Evolutionary conservation across 2,329 filamentous ascomycete species (phyloP).

Genomic region (Pseudogymnoascus sp.): DNA sequence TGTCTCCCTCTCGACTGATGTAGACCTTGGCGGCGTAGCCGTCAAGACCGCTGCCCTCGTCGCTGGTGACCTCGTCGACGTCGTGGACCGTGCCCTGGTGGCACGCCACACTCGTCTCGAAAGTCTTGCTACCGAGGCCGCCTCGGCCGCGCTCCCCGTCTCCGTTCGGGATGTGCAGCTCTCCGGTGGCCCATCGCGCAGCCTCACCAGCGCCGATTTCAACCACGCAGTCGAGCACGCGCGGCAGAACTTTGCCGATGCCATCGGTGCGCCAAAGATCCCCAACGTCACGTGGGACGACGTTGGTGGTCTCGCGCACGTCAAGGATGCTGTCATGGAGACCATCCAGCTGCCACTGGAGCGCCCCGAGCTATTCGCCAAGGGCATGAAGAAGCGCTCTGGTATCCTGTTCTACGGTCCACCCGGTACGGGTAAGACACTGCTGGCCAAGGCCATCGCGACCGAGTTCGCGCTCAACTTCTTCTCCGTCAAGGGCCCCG

Average conservation of each 20-base stretch:
- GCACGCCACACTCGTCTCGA: conserved; percentile 71
- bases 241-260: conserved; percentile 94
- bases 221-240: conserved; percentile 91
- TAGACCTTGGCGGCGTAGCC: conserved; percentile 76
- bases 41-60: conserved; percentile 94
- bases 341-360: conserved; percentile 92
- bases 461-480: conserved; percentile 93
- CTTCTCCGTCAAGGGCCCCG: conserved; percentile 87
- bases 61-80: conserved; percentile 87
- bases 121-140: conserved; percentile 45
- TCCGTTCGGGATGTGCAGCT: conserved; percentile 79
- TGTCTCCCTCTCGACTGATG: conserved; percentile 69
- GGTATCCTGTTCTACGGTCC: conserved; percentile 89
- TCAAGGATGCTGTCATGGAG: conserved; percentile 95
- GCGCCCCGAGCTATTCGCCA: conserved; percentile 86
- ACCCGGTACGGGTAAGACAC: conserved; percentile 82
- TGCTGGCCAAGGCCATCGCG: conserved; percentile 87
- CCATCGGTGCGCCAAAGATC: conserved; percentile 95
- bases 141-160: conserved; percentile 29
- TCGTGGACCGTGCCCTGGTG: conserved; percentile 80
- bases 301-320: conserved; percentile 83
- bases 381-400: conserved; percentile 96
- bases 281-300: conserved; percentile 96
- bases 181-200: conserved; percentile 70
- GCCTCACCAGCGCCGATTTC: conserved; percentile 75